Base-by-base conservation (phyloP, 768 basidiomycete genomes). In the Auricularia sp. region DNA sequence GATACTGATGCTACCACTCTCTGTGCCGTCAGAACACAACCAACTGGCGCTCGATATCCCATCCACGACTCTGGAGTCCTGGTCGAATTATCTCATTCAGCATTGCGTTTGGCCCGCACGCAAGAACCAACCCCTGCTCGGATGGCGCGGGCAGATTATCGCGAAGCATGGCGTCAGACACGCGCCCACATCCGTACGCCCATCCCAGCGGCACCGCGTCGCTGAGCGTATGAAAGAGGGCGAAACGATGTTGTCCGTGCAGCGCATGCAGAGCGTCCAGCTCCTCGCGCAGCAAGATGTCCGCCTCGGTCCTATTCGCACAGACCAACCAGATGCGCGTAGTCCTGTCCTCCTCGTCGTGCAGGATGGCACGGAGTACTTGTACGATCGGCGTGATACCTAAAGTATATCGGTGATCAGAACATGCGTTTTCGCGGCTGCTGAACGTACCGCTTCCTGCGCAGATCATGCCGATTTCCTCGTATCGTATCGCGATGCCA, bases 321-420 rank as follows among this genome's bases (percentile, higher is more conserved):
- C 80, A 77, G 45, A 86, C 68, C 18, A 84, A 63, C 78, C 78
- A 85, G 11, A 83, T 73, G 6, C 75, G 75, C 1, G 78, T 79
- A 36, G 74, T 70, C 1, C 68, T 69, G 64, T 81, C 78, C 14
- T 65, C 61, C 0, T 62, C 21, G 64, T 85, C 82, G 24, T 69
- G 71, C 54, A 84, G 71, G 56, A 85, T 74, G 59, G 76, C 76
- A 1, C 81, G 78, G 0, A 85, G 72, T 24, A 85, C 80, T 70
- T 85, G 84, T 0, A 85, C 71, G 56, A 86, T 83, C 0, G 85
- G 84, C 0, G 85, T 85, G 62, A 86, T 81, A 29, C 80, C 79
- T 77, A 56, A 13, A 42, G 4, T 16, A 29, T n/a, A 21, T 18
- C 63, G 34, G 5, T 61, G 35, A 56, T 39, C 3, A 61, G 54